Conservation (phyloP, 2,329 filamentous ascomycete genomes). For the Monosporascus sp. region DNA sequence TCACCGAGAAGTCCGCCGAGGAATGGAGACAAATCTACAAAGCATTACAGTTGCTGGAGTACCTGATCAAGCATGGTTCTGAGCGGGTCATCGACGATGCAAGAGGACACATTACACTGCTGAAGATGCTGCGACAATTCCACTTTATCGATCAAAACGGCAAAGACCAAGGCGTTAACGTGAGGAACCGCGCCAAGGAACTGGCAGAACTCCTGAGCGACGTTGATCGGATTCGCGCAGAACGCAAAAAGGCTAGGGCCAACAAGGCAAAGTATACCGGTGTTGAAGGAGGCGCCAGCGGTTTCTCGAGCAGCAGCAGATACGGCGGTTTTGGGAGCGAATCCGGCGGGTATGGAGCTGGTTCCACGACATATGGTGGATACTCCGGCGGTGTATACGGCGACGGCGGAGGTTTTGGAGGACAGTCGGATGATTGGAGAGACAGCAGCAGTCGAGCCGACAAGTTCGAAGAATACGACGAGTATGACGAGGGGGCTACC, state of each 20-base stretch:
- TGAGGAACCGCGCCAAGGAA: constrained; percentile 94
- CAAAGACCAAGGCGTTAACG: constrained; percentile 97
- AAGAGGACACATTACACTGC: constrained; percentile 84
- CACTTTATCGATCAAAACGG: constrained; percentile 95
- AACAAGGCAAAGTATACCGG: constrained; percentile 95
- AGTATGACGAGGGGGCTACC: constrained; percentile 74
- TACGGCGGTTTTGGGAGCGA: constrained; percentile 94
- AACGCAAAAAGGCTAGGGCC: constrained; percentile 82
- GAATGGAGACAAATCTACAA: constrained; percentile 99
- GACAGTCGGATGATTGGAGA: constrained; percentile 66
- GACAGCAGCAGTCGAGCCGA: constrained; percentile 61
- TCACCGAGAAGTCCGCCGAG: constrained; percentile 96
- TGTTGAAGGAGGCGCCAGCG: constrained; percentile 72
- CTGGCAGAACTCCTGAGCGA: constrained; percentile 89
- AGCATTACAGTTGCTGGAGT: constrained; percentile 91
- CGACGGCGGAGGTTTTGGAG: constrained; percentile 92
- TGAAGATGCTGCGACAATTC: constrained; percentile 98
- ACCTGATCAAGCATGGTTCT: constrained; percentile 95
- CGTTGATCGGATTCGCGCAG: constrained; percentile 76
- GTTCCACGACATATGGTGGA: constrained; percentile 49
- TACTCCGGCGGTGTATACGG: constrained; percentile 77
- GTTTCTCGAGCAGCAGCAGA: constrained; percentile 51
- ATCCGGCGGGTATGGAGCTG: constrained; percentile 64
- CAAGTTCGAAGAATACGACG: constrained; percentile 94
- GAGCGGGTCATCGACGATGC: constrained; percentile 97